Percentiles rank a stretch among this genome's conserved stretches.
Conservation (phyloP, 2,329 filamentous ascomycete species). For the Fusarium sambucinum region DNA sequence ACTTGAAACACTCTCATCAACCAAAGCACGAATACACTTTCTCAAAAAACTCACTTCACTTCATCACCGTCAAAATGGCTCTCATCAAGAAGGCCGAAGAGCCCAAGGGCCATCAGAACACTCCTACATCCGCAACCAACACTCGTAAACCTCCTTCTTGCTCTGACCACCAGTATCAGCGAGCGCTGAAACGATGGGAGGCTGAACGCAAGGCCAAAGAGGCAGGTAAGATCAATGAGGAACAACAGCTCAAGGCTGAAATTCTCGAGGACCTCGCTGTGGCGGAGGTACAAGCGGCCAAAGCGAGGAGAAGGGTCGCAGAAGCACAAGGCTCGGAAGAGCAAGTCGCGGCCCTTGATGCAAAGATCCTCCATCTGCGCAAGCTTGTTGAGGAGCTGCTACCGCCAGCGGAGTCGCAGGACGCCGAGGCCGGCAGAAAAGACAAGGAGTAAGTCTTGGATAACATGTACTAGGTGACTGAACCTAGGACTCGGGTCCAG, state of each 20-base stretch:
- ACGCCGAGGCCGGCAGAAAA: too few relatives aligned
- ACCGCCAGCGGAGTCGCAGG: too few relatives aligned
- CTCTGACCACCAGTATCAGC: neutral
- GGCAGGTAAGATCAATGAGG: neutral
- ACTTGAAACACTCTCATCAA: neutral
- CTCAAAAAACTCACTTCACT: neutral
- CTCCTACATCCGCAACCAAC: neutral
- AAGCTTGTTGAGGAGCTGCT: too few relatives aligned
- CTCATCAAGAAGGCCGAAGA: neutral
- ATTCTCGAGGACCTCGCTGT: neutral
- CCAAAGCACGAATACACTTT: neutral
- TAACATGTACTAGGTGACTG: too few relatives aligned
- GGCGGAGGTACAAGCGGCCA: neutral
- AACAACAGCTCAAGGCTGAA: neutral
- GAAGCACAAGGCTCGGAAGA: too few relatives aligned
- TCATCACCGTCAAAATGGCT: neutral
- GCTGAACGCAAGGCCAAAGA: neutral
- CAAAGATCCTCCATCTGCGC: too few relatives aligned
- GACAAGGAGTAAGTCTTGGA: too few relatives aligned
- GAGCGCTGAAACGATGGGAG: neutral
- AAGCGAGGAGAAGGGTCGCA: neutral
- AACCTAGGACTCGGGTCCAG: too few relatives aligned
- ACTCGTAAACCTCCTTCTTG: neutral
- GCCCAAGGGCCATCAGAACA: too few relatives aligned
- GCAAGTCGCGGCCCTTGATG: too few relatives aligned